Evolutionary conservation across 148 eudicot species (phyloP).

Genomic region (Nepenthes gracilis): DNA sequence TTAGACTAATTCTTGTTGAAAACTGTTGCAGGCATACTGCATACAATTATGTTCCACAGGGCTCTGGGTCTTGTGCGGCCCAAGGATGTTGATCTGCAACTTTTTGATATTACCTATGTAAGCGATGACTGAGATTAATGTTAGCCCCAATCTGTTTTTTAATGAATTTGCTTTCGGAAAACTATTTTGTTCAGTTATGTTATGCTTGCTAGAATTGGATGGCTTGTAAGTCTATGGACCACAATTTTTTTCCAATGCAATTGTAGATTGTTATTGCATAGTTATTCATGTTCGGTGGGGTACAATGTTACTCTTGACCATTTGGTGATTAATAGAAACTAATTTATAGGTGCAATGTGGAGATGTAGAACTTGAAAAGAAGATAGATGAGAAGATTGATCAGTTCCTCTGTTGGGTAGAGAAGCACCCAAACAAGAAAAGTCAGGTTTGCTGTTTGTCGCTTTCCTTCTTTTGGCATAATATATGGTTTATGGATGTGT

Average conservation of each 20-base stretch:
- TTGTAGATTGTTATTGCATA: too few relatives aligned
- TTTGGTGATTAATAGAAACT: too few relatives aligned
- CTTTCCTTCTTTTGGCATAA: neutral
- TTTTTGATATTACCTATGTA: slow-evolving; percentile 92
- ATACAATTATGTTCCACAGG: slow-evolving; percentile 87
- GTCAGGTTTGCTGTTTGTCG: slow-evolving; percentile 45
- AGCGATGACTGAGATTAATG: slow-evolving; percentile 8
- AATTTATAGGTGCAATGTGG: slow-evolving; percentile 78
- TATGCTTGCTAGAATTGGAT: too few relatives aligned
- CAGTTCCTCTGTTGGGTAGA: slow-evolving; percentile 87
- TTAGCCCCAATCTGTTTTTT: too few relatives aligned
- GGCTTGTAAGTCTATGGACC: too few relatives aligned
- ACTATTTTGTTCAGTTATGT: too few relatives aligned
- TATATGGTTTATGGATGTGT: neutral
- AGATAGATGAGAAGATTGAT: slow-evolving; percentile 88
- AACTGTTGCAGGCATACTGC: slow-evolving; percentile 72
- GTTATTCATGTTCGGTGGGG: too few relatives aligned
- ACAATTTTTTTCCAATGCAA: too few relatives aligned
- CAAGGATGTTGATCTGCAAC: slow-evolving; percentile 85
- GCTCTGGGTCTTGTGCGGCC: slow-evolving; percentile 63
- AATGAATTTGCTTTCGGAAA: too few relatives aligned
- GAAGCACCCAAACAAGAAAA: slow-evolving; percentile 95
- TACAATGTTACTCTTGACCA: too few relatives aligned
- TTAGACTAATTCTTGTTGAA: slow-evolving; percentile 7
- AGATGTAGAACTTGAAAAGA: slow-evolving; percentile 77